Conservation (phyloP, 2,329 filamentous ascomycete genomes). For the Pleurostoma richardsiae region DNA sequence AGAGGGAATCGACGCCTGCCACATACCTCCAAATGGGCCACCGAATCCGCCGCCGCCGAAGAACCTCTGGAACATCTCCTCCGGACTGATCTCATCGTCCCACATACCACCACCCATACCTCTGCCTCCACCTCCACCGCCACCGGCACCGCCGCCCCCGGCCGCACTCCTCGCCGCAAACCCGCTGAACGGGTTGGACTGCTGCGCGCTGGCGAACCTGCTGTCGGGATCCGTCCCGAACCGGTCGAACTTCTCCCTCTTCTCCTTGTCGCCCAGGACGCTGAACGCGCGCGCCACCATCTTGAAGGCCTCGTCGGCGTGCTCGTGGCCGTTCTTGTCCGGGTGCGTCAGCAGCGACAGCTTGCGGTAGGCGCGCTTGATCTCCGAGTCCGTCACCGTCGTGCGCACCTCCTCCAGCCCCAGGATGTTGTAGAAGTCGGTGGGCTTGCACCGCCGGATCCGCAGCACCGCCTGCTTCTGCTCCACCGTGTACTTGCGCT, state of each 20-base stretch:
- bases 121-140: constrained; percentile 39
- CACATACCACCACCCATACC: constrained; percentile 58
- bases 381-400: constrained; percentile 71
- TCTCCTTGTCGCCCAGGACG: constrained; percentile 87
- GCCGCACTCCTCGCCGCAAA: constrained; percentile 44
- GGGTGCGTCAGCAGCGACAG: constrained; percentile 91
- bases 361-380: constrained; percentile 98
- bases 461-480: constrained; percentile 89
- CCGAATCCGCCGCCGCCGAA: constrained; percentile 78
- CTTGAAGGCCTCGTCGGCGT: constrained; percentile 97
- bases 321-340: constrained; percentile 95
- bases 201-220: constrained; percentile 65
- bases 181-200: constrained; percentile 59
- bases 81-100: constrained; percentile 89
- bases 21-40: constrained; percentile 39
- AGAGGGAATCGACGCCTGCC: constrained; percentile 3
- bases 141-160: constrained; percentile 25
- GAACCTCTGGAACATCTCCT: constrained; percentile 96
- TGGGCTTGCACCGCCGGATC: constrained; percentile 77
- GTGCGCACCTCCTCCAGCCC: constrained; percentile 60
- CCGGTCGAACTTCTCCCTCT: constrained; percentile 81
- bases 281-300: constrained; percentile 94
- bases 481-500: constrained; percentile 76
- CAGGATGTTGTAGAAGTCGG: constrained; percentile 94
- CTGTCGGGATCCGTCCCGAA: constrained; percentile 91